Evolutionary conservation across 202 grass and related monocot species (phyloP), one percentile per base, ranked within the genome.

Genomic region (Setaria italica): DNA sequence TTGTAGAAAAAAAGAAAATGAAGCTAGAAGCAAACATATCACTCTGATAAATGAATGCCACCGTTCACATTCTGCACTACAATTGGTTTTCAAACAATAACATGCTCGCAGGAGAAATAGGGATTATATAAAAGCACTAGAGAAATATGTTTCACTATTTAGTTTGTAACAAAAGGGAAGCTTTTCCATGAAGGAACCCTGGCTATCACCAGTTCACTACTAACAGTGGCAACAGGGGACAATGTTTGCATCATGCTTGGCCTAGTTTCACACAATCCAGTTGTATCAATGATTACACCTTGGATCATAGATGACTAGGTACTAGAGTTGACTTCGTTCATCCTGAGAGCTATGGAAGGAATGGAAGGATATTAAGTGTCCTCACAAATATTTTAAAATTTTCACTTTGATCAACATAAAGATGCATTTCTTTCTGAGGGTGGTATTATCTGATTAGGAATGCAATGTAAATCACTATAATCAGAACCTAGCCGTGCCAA

Each of bases 121-220:
- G 2, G 21, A 54, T 64, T 16, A 5, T 30, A 89, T 6, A 2
- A 20, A 64, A 55, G 7, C 25, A 16, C 8, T 55, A 41, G 2
- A 14, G 1, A 6, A 82, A 11, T 25, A 39, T 75, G 63, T 39
- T 78, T 57, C 1, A 8, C 4, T 39, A 49, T 20, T 34, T 64
- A 71, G 35, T 85, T 71, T 25, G 63, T 29, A 70, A 72, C 7
- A 82, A 77, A 74, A 56, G 16, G 64, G 21, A 66, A 77, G 59
- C 30, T 7, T 50, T 63, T 30, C 21, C 57, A 46, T 37, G 21
- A 12, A 76, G 11, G n/a, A 32, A 20, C 9, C 9, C 67, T 48
- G 37, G 50, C 4, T 82, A 58, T 59, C 13, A 32, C 12, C 20
- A 69, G 63, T 41, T 39, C 49, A 55, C 12, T 14, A 45, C 66